Base-by-base conservation (phyloP, 306 rosid genomes). In the Glycine latifolia region DNA sequence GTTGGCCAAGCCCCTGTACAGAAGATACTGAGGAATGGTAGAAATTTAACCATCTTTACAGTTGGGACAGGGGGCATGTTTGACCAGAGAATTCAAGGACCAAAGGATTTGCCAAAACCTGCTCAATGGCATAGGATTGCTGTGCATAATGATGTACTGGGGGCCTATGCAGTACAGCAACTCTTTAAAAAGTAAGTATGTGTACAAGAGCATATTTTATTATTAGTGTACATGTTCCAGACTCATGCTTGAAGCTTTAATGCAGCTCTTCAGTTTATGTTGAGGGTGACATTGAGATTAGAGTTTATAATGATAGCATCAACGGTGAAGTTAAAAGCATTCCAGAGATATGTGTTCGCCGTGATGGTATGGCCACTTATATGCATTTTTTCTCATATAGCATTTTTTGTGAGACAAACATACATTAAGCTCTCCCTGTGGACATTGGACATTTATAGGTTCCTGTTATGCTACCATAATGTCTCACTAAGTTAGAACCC, bases 11-110 rank as follows among this genome's bases (percentile, higher is more conserved):
- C 88, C 63, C 98, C 99, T 44, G 92, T 95, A 84, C 99, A 95
- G 65, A 95, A 95, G 92, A 90, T 93, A 67, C 87, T 95, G 87
- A 90, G 99, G 86, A 93, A 89, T 87, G 98, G 98, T 62, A 91
- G 77, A 63, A 90, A 81, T 52, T 72, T 93, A 47, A 93, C 96
- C 80, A 91, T 93, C 79, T 95, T 95, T 80, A 95, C 98, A 0
- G 99, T 95, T 83, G 99, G 98, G 75, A 95, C 99, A 0, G 99
- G 98, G n/a, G 99, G 97, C 71, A 84, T 92, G 97, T 93, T 60
- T 83, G 99, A 95, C 84, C 99, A 95, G 84, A 91, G 99, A 88
- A 78, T 76, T 81, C 16, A 44, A 53, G 89, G 89, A 52, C 74
- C 86, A 76, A 81, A 75, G 72, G 97, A 88, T 87, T 69, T 89